Base-by-base conservation (phyloP, 2,329 filamentous ascomycete species). In the Oidium heveae region DNA sequence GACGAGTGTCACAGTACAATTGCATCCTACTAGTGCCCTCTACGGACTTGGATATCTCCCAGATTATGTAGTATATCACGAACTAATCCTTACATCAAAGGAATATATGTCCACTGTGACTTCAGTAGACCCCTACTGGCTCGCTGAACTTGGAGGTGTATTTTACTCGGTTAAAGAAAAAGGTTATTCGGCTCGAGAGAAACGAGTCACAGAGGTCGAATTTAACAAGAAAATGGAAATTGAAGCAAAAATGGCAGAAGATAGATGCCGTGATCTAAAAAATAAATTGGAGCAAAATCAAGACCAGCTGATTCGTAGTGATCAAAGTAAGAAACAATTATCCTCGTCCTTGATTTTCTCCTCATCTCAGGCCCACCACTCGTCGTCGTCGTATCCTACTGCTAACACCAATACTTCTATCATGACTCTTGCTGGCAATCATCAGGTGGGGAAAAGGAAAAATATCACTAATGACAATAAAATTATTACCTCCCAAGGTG, bases 31-130 rank as follows among this genome's bases (percentile, higher is more conserved):
- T 0, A 88, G 82, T 59, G 86, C 91, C 1, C 75, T 98, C 0
- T 96, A 95, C 65, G 91, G 91, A 24, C 74, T 87, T 1, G 91
- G 91, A 4, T 93, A 94, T 67, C 77, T 94, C 24, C 91, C 93
- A 1, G 91, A 98, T 65, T 96, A 96, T 64, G 86, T 98, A 54
- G 80, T 98, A 44, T 98, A 98, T 68, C 91, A 98, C 71, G 91
- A 98, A 68, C 77, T 98, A 56, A 94, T 98, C 62, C 77, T 98
- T 57, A 98, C 91, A 0, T 86, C 82, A 56, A 95, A 94, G 66
- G 91, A 96, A 66, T 98, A 96, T 71, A 95, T 98, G 80, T 93
- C 86, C 2, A 94, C 86, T 4, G 91, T 98, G 10, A 98, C 91
- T 4, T 79, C 86, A 0, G 91, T 98, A 1, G 91, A 98, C 66